Evolutionary conservation across 768 basidiomycete genomes (phyloP).

Genomic region (Crassisporium funariophilum): DNA sequence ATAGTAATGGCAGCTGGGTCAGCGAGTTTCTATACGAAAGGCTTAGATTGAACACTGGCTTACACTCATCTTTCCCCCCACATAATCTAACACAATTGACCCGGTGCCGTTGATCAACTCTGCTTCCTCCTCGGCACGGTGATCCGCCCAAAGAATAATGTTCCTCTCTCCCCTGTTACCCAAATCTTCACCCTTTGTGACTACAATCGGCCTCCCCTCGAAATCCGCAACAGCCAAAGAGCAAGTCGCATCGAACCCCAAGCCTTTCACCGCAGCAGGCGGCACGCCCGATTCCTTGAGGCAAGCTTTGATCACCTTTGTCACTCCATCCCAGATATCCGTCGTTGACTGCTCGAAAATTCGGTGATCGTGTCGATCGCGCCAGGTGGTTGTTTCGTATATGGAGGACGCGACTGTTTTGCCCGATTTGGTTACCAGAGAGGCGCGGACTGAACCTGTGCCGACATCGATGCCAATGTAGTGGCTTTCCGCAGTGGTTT

Average conservation of each 20-base stretch:
- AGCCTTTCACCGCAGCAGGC: constrained; percentile 71
- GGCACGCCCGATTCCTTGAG: constrained; percentile 57
- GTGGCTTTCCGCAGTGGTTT: constrained; percentile 43
- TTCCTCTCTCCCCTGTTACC: constrained; percentile 77
- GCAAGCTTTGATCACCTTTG: constrained; percentile 61
- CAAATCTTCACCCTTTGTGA: constrained; percentile 68
- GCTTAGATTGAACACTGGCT: constrained; percentile 25
- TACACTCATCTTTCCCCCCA: constrained; percentile 96
- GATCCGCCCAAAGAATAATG: constrained; percentile 95
- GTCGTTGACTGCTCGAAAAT: constrained; percentile 96
- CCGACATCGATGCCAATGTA: constrained; percentile 87
- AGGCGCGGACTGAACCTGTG: constrained; percentile 91
- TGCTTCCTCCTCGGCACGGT: constrained; percentile 91
- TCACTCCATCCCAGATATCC: constrained; percentile 82
- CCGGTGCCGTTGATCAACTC: constrained; percentile 84
- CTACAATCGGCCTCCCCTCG: constrained; percentile 69
- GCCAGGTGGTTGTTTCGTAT: constrained; percentile 82
- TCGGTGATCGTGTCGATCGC: constrained; percentile 80
- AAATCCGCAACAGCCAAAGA: constrained; percentile 85
- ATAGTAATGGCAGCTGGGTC: constrained; percentile 5
- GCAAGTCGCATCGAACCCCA: constrained; percentile 97
- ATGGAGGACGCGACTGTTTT: constrained; percentile 76
- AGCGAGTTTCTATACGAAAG: no score
- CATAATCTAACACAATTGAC: constrained; percentile 87
- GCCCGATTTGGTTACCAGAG: constrained; percentile 71